Evolutionary conservation across 495 filamentous ascomycete species (phyloP).

Genomic region (Daldinia concentrica): DNA sequence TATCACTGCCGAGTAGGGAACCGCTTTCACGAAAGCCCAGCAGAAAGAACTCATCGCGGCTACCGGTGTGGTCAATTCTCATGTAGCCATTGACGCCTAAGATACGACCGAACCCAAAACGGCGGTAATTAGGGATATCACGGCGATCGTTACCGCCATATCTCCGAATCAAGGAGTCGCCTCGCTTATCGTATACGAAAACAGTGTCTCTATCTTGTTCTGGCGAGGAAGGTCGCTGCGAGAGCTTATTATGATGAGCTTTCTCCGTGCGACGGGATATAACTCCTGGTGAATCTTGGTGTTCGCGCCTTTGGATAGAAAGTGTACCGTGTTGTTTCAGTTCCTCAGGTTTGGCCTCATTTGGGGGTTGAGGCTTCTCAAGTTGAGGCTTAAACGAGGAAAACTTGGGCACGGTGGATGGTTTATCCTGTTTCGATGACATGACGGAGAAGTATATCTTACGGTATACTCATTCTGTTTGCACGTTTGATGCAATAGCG

Average conservation of each 20-base stretch:
- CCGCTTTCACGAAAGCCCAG: slow-evolving; percentile 34
- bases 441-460: slow-evolving; percentile 32
- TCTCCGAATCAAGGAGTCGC: slow-evolving; percentile 55
- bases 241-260: slow-evolving; percentile 42
- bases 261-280: slow-evolving; percentile 42
- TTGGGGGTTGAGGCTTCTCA: slow-evolving; percentile 35
- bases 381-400: slow-evolving; percentile 70
- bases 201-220: slow-evolving; percentile 32
- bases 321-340: slow-evolving; percentile 21
- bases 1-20: slow-evolving; percentile 53
- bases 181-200: slow-evolving; percentile 54
- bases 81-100: slow-evolving; percentile 52
- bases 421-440: slow-evolving; percentile 48
- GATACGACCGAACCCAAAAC: slow-evolving; percentile 52
- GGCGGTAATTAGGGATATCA: slow-evolving; percentile 53
- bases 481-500: not conserved
- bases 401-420: slow-evolving; percentile 67
- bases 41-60: slow-evolving; percentile 51
- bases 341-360: slow-evolving; percentile 30
- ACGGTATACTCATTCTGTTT: slow-evolving; percentile 7
- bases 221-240: slow-evolving; percentile 39
- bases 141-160: slow-evolving; percentile 56
- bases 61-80: slow-evolving; percentile 47
- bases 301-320: slow-evolving; percentile 8
- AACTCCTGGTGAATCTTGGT: slow-evolving; percentile 29